These are phyloP conservation scores for Edaphochlamys debaryana DNA, from an alignment of 139 green algal species.

Conservation along the genomic window DNA sequence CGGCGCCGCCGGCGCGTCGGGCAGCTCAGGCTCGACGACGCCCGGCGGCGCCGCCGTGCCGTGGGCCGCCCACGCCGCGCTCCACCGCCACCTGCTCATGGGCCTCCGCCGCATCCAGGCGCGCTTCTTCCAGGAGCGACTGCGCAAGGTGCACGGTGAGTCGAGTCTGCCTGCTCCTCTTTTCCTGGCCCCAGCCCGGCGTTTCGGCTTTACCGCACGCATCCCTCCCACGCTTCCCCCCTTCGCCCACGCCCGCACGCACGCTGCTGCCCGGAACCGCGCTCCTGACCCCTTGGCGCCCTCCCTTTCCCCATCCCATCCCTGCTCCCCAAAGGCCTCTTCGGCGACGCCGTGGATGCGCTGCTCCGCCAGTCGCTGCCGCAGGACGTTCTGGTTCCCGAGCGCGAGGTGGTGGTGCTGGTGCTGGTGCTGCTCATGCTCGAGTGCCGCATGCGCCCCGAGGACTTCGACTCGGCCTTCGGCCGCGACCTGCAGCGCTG, in stretches of 20 bases:
- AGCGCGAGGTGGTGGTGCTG: constrained; percentile 43
- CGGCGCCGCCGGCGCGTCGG: not conserved
- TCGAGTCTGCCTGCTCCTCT: not conserved
- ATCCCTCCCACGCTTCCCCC: no score
- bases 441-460: constrained; percentile 36
- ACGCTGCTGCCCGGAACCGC: no score
- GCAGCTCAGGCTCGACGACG: not conserved
- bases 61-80: constrained; percentile 29
- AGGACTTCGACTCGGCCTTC: constrained; percentile 42
- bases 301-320: no score
- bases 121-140: constrained; percentile 32
- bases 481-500: constrained; percentile 40
- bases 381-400: constrained; percentile 42
- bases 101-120: constrained; percentile 33
- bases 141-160: constrained; percentile 31
- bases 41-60: constrained; percentile 14
- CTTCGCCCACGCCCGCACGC: no score
- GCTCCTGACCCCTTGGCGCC: no score
- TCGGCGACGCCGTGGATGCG: constrained; percentile 26
- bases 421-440: constrained; percentile 38
- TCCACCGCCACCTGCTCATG: constrained; percentile 39
- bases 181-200: no score
- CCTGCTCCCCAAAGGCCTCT: no score
- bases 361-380: constrained; percentile 26
- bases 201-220: no score